phyloP scores from a whole-genome alignment of 768 basidiomycete species.

The Mycena olivaceomarginata region DNA sequence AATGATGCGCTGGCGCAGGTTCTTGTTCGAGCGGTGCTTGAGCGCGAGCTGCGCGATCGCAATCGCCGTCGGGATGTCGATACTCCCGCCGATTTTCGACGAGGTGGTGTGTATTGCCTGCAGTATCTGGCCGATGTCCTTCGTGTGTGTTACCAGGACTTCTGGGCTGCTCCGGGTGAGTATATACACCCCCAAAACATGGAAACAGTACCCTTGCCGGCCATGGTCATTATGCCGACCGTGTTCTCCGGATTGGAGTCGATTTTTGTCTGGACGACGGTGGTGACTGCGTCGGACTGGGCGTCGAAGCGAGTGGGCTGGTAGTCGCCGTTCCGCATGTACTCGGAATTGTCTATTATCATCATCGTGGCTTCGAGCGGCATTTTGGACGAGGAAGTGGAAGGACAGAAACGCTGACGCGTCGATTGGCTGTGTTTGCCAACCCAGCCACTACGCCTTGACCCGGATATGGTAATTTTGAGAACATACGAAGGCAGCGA shows the following conservation, averaged over 20 bases:
- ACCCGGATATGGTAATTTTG: constrained; percentile 25
- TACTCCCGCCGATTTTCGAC: constrained; percentile 85
- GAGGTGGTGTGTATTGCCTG: constrained; percentile 83
- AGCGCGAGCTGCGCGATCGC: constrained; percentile 96
- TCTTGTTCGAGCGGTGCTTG: constrained; percentile 99
- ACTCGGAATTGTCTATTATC: constrained; percentile 98
- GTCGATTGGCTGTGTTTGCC: constrained; percentile 29
- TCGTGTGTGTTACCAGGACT: constrained; percentile 96
- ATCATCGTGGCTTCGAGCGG: constrained; percentile 99
- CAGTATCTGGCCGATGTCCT: constrained; percentile 95
- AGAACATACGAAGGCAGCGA: no score
- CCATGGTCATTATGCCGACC: constrained; percentile 99
- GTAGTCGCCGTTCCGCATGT: constrained; percentile 97
- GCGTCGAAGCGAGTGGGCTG: constrained; percentile 91
- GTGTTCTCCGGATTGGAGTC: constrained; percentile 98
- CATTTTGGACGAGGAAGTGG: constrained; percentile 71
- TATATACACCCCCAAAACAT: not conserved
- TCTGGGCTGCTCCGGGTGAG: constrained; percentile 78
- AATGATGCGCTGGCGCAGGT: constrained; percentile 95
- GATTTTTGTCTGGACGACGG: constrained; percentile 94
- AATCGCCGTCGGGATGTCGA: constrained; percentile 93
- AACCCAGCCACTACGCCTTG: constrained; percentile 14
- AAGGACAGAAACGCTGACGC: constrained; percentile 39
- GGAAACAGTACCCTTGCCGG: constrained; percentile 86
- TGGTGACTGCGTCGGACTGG: constrained; percentile 93